These are phyloP conservation scores for Aphanomyces invadans DNA, from an alignment of 352 stramenopile genomes.

Conservation along the genomic window DNA sequence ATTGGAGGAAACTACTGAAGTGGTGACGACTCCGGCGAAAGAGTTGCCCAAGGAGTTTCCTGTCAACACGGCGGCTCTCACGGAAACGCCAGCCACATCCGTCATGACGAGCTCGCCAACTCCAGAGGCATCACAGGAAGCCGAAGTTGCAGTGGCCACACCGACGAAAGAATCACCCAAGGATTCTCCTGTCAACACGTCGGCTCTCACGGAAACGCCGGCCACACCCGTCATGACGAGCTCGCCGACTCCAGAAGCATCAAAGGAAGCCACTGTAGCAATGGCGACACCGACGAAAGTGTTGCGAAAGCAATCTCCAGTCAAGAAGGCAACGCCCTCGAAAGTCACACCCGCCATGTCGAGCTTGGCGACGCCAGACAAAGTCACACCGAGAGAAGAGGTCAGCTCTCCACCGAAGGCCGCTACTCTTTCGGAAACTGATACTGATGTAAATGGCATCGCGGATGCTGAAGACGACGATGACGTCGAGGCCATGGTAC, in stretches of 20 bases:
- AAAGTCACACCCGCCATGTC: no score
- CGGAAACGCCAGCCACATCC: background rate
- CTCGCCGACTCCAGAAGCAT: no score
- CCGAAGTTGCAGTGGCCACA: no score
- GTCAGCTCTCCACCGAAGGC: background rate
- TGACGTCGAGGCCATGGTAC: conserved; percentile 11
- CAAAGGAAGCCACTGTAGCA: no score
- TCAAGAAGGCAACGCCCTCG: no score
- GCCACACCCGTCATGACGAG: background rate
- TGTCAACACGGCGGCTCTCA: background rate
- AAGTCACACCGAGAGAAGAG: no score
- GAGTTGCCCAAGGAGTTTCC: background rate
- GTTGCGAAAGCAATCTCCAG: no score
- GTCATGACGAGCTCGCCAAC: no score
- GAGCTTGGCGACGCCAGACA: no score
- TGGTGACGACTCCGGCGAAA: background rate
- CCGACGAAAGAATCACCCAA: background rate
- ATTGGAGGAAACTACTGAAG: no score
- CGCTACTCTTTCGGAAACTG: background rate
- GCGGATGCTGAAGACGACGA: conserved; percentile 7
- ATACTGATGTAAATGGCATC: background rate
- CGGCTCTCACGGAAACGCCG: background rate
- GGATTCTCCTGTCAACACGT: background rate
- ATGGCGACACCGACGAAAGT: no score
- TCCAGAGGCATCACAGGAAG: no score